A percentile compares a stretch with the other conserved stretches of the same genome.
Conservation (phyloP, 2,329 filamentous ascomycete species). For the Neoarthrinium moseri region DNA sequence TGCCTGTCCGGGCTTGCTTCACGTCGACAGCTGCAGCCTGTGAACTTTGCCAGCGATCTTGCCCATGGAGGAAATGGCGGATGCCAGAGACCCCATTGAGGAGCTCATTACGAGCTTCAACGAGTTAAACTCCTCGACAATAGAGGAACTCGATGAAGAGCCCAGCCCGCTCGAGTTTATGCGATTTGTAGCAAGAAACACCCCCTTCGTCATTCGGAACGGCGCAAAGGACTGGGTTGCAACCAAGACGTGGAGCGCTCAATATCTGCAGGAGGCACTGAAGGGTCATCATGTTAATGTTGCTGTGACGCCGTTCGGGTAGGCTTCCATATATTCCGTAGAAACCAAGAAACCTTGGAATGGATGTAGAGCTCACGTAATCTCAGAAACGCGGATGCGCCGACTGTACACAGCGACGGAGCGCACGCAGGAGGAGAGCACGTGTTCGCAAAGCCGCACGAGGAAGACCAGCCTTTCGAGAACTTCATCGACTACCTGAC, state of each 20-base stretch:
- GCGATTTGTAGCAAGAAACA: slow-evolving; percentile 71
- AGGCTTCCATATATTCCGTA: slow-evolving; percentile 24
- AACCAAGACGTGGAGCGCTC: slow-evolving; percentile 58
- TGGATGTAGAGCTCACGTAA: slow-evolving; percentile 14
- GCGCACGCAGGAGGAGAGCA: slow-evolving; percentile 27
- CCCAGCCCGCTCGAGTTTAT: slow-evolving; percentile 79
- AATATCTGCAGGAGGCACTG: slow-evolving; percentile 57
- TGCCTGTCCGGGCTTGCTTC: not conserved
- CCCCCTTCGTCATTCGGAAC: slow-evolving; percentile 69
- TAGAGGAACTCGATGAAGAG: slow-evolving; percentile 62
- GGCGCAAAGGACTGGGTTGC: slow-evolving; percentile 65
- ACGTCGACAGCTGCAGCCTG: not conserved
- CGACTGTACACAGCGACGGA: too few species aligned
- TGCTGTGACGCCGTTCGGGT: slow-evolving; percentile 73
- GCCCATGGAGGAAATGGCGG: not conserved
- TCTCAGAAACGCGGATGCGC: slow-evolving; percentile 48
- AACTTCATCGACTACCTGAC: slow-evolving; percentile 62
- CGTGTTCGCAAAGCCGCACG: slow-evolving; percentile 71
- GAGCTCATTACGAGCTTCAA: slow-evolving; percentile 69
- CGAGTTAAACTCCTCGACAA: slow-evolving; percentile 62
- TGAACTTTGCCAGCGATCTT: not conserved
- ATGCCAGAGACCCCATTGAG: slow-evolving; percentile 37
- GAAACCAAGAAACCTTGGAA: slow-evolving; percentile 1
- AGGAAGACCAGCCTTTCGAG: slow-evolving; percentile 62
- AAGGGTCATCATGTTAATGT: slow-evolving; percentile 64